Evolutionary conservation across 495 filamentous ascomycete genomes (phyloP).

Genomic region (Penicillium antarcticum): DNA sequence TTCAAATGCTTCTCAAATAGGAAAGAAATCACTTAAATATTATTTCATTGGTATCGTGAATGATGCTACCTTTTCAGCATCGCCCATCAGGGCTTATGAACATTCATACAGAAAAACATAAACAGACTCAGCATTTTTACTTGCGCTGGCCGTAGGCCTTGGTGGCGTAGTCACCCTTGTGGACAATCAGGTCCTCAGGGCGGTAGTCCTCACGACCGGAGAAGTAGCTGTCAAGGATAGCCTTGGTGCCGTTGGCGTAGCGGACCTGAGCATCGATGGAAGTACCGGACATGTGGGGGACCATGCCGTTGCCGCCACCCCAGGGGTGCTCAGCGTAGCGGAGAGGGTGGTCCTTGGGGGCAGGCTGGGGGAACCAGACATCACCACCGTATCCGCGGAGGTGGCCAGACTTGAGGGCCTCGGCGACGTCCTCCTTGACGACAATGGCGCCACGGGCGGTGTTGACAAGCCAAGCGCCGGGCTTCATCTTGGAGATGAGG

Average conservation of each 20-base stretch:
- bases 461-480: constrained; percentile 94
- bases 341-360: constrained; percentile 90
- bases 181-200: constrained; percentile 87
- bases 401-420: constrained; percentile 87
- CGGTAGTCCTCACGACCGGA: constrained; percentile 82
- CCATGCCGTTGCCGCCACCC: constrained; percentile 97
- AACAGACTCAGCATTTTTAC: constrained; percentile 36
- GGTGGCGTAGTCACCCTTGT: constrained; percentile 89
- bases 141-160: constrained; percentile 88
- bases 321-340: constrained; percentile 91
- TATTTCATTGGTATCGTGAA: constrained; percentile 31
- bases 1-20: background rate
- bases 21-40: constrained; percentile 1
- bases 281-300: constrained; percentile 97
- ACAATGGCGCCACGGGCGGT: constrained; percentile 98
- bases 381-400: constrained; percentile 97
- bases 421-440: constrained; percentile 98
- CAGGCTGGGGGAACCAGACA: constrained; percentile 92
- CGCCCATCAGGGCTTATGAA: constrained; percentile 10
- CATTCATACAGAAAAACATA: constrained; percentile 4
- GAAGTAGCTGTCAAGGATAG: constrained; percentile 88
- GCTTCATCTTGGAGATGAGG: constrained; percentile 99
- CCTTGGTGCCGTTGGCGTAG: constrained; percentile 86
- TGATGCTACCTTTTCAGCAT: constrained; percentile 20
- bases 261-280: constrained; percentile 96